A percentile compares a stretch with the other conserved stretches of the same genome.
Evolutionary conservation across 352 stramenopile genomes (phyloP).

Genomic region (Globisporangium heterothallicum): DNA sequence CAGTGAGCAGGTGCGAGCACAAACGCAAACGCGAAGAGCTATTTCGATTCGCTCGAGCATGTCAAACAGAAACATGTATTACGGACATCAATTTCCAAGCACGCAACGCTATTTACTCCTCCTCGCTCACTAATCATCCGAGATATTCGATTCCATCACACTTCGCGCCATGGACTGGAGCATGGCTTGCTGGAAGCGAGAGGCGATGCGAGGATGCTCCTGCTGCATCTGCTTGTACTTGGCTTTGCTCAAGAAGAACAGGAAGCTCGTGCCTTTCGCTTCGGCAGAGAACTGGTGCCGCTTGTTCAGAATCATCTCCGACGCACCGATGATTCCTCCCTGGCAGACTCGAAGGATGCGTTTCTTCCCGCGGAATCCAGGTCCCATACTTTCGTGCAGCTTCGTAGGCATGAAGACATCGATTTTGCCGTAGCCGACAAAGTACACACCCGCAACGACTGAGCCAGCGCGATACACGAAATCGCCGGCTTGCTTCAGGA

Average conservation of each 20-base stretch:
- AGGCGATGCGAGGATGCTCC: conserved; percentile 54
- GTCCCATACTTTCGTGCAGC: conserved; percentile 71
- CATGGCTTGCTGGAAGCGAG: conserved; percentile 82
- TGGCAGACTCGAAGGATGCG: conserved; percentile 79
- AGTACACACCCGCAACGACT: conserved; percentile 65
- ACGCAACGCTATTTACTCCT: not conserved
- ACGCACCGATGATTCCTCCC: conserved; percentile 70
- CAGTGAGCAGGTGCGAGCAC: too few species aligned
- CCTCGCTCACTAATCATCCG: conserved; percentile 48
- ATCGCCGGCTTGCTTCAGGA: conserved; percentile 53
- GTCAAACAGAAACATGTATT: conserved; percentile 3
- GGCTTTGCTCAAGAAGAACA: conserved; percentile 78
- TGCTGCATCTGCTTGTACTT: conserved; percentile 71
- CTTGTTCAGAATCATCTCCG: conserved; percentile 77
- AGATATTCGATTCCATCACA: conserved; percentile 81
- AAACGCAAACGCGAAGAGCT: not conserved
- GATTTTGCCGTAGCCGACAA: conserved; percentile 80
- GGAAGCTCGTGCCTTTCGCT: conserved; percentile 51
- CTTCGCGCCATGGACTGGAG: conserved; percentile 80
- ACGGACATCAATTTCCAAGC: conserved; percentile 7
- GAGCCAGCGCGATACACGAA: conserved; percentile 64
- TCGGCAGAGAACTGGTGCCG: conserved; percentile 81
- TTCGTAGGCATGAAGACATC: conserved; percentile 83
- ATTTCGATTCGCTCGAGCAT: too few species aligned
- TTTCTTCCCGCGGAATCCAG: conserved; percentile 71